Evolutionary conservation across 2,329 filamentous ascomycete genomes (phyloP), one percentile per base, ranked within the genome.

Genomic region (Penicillium psychrosexuale): DNA sequence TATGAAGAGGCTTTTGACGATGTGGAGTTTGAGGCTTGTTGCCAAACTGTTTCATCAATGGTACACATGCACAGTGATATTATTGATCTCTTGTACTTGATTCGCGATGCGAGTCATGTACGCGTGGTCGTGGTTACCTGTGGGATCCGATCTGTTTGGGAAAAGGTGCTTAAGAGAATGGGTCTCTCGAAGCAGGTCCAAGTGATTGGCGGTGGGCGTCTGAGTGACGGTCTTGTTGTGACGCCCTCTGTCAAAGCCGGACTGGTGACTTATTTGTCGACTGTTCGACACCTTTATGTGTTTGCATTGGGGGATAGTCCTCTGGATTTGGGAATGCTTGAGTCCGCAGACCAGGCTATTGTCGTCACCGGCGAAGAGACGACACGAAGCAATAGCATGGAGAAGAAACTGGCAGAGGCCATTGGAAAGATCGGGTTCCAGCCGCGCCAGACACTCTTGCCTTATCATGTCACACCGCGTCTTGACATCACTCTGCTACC

Each of bases 101-200:
- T 72, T 72, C 0, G 57, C 56, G 22, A 9, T 7, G 36, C 31
- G 60, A 6, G 28, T 65, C 0, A 80, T 55, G 63, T 84, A 12
- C 68, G 73, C 2, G 77, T 74, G 0, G 57, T 86, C 0, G 69
- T 87, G 11, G 63, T 86, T 7, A 87, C 79, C 1, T 83, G 79
- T 64, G 84, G 84, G 0, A 64, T 83, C 2, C 71, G 74, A 3
- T 67, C 60, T 1, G 67, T 87, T 2, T 87, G 83, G 84, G 76
- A 84, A 22, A 78, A 73, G 19, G 71, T 87, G 0, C 48, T 88
- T 7, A 63, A 77, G 13, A 70, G 49, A 46, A 66, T 72, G 38
- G 75, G 75, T 0, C 58, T 85, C 0, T 72, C 69, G 0, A 42
- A 71, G 0, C 64, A 40, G 0, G 76, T 85, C 8, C 69, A 72